A percentile compares a stretch with the other conserved stretches of the same genome.
These are phyloP conservation scores for Xylariomycetidae sp. DNA, from an alignment of 2,329 filamentous ascomycete species.

Conservation along the genomic window DNA sequence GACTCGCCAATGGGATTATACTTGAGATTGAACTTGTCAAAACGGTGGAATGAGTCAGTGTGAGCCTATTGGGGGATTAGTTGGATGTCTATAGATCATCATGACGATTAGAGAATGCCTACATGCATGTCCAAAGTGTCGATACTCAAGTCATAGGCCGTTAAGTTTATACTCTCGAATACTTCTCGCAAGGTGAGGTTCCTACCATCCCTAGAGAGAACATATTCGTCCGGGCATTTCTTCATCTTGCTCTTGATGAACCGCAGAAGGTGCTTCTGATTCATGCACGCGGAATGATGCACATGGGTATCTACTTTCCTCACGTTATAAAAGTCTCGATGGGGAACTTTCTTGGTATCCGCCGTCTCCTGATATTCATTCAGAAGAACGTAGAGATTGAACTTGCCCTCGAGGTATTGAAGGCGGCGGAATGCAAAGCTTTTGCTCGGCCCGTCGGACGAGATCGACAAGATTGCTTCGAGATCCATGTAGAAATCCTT, in stretches of 20 bases:
- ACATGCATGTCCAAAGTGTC: slow-evolving; percentile 99
- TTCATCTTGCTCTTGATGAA: slow-evolving; percentile 99
- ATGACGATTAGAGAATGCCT: slow-evolving; percentile 35
- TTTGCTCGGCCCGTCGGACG: slow-evolving; percentile 92
- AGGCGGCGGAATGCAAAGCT: slow-evolving; percentile 93
- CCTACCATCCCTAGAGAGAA: slow-evolving; percentile 87
- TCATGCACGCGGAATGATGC: slow-evolving; percentile 99
- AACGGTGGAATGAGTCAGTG: slow-evolving; percentile 95
- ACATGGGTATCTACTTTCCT: slow-evolving; percentile 98
- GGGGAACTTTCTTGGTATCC: slow-evolving; percentile 94
- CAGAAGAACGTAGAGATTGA: slow-evolving; percentile 86
- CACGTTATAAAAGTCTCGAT: slow-evolving; percentile 98
- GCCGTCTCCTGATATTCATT: slow-evolving; percentile 98
- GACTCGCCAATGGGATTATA: slow-evolving; percentile 98
- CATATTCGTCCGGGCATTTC: slow-evolving; percentile 90
- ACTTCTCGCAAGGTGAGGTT: slow-evolving; percentile 88
- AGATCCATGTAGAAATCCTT: slow-evolving; percentile 95
- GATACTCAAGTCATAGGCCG: slow-evolving; percentile 95
- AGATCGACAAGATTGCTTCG: slow-evolving; percentile 80
- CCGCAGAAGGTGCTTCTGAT: slow-evolving; percentile 94
- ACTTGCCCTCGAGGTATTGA: slow-evolving; percentile 95
- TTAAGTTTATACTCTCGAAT: slow-evolving; percentile 95
- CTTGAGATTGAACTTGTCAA: slow-evolving; percentile 99
- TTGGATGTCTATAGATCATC: no score
- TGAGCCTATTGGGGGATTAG: slow-evolving; percentile 73